These are phyloP conservation scores for Aspergillus sp. DNA, from an alignment of 2,329 filamentous ascomycete genomes.

Conservation along the genomic window DNA sequence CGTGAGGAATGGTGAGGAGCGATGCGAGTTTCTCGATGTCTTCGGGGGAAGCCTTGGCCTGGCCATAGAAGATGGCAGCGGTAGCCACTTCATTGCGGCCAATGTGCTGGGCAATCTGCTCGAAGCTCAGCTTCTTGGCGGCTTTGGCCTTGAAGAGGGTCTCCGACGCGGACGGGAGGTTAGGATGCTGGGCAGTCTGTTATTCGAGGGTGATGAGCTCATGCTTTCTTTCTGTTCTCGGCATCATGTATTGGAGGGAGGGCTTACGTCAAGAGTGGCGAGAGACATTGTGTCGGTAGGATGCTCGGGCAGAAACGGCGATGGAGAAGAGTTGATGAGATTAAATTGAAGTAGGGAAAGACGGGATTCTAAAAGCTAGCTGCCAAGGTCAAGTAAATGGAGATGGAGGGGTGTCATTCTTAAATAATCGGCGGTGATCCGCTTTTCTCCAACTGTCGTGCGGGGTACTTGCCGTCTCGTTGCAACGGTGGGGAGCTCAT, in stretches of 20 bases:
- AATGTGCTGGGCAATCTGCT: conserved; percentile 71
- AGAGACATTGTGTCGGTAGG: conserved; percentile 40
- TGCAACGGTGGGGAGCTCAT: background rate
- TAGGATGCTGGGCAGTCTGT: conserved; percentile 46
- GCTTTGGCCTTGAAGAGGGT: conserved; percentile 83
- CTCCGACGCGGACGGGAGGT: conserved; percentile 70
- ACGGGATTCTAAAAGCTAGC: too few relatives aligned
- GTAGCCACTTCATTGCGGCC: conserved; percentile 80
- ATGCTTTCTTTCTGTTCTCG: background rate
- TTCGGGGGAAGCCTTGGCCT: conserved; percentile 70
- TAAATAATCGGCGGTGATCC: conserved; percentile 19
- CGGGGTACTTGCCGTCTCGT: conserved; percentile 12
- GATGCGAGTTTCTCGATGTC: conserved; percentile 69
- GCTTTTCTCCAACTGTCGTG: conserved; percentile 18
- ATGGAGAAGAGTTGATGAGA: background rate
- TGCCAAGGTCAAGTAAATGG: background rate
- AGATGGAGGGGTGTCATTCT: conserved; percentile 6
- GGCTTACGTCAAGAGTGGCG: conserved; percentile 47
- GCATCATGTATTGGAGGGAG: background rate
- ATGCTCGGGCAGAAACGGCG: background rate
- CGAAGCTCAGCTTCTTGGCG: conserved; percentile 72
- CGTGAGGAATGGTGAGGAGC: conserved; percentile 63
- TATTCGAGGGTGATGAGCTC: conserved; percentile 7
- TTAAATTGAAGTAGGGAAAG: too few relatives aligned
- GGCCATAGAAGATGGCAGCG: conserved; percentile 89